These are phyloP conservation scores for Cladochytrium tenue DNA, from an alignment of 371 early-diverging fungal genomes.

Conservation along the genomic window DNA sequence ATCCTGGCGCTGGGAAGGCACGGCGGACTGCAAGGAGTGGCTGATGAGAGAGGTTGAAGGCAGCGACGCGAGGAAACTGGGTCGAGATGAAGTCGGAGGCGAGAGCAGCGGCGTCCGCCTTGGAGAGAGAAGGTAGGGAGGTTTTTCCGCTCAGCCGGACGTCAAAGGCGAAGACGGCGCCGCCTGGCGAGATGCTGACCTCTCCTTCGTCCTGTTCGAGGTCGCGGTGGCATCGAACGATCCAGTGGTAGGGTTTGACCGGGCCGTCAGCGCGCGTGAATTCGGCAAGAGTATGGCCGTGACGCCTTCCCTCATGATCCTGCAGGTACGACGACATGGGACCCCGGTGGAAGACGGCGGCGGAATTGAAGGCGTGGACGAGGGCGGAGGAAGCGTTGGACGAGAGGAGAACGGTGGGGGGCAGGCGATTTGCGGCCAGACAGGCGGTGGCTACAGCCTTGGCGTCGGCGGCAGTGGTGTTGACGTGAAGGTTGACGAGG, in stretches of 20 bases:
- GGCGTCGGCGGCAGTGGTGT: neutral
- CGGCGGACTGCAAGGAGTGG: neutral
- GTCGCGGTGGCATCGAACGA: neutral
- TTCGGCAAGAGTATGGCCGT: neutral
- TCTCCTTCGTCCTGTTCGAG: neutral
- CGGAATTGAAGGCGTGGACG: neutral
- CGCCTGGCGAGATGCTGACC: neutral
- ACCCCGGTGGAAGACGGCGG: too few relatives aligned
- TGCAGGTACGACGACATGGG: too few relatives aligned
- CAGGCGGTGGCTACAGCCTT: neutral
- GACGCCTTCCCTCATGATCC: neutral
- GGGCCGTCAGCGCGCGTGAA: neutral
- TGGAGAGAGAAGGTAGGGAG: neutral
- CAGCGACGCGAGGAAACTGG: neutral
- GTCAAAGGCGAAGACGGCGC: neutral
- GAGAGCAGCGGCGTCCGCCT: neutral
- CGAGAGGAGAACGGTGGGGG: neutral
- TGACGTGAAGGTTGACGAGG: too few relatives aligned
- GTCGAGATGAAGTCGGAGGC: neutral
- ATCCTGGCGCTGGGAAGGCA: neutral
- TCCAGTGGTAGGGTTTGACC: neutral
- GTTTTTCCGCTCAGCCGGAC: neutral
- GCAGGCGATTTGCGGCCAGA: neutral
- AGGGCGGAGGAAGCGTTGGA: neutral
- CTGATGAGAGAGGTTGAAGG: neutral